phyloP scores from a whole-genome alignment of 495 filamentous ascomycete species.

The Penicillium samsonianum region DNA sequence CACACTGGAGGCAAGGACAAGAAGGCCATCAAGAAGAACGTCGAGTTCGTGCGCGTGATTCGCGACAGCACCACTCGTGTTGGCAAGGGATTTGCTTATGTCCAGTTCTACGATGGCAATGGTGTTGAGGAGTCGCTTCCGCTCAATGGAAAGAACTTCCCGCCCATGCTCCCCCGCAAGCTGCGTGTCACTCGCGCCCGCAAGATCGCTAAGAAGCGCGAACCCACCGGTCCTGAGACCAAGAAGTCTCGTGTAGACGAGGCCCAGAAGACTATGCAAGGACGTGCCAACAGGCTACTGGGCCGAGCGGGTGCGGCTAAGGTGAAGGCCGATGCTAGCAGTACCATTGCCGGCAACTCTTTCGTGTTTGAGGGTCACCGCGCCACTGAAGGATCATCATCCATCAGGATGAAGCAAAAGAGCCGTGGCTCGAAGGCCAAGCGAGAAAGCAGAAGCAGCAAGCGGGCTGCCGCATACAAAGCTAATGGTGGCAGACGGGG shows the following conservation, averaged over 20 bases:
- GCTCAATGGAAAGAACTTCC: conserved; percentile 86
- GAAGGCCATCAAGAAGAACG: conserved; percentile 59
- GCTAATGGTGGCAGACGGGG: conserved; percentile 53
- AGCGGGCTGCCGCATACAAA: conserved; percentile 68
- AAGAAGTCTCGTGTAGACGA: conserved; percentile 60
- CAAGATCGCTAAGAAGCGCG: conserved; percentile 67
- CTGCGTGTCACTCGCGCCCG: conserved; percentile 86
- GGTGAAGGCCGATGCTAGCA: conserved; percentile 49
- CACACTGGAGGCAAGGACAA: conserved; percentile 48
- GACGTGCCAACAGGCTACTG: conserved; percentile 79
- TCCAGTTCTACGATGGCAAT: conserved; percentile 90
- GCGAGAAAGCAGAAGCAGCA: conserved; percentile 50
- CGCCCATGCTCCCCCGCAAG: conserved; percentile 84
- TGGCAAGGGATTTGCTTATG: conserved; percentile 96
- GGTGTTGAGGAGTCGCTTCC: conserved; percentile 85
- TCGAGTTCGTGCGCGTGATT: conserved; percentile 93
- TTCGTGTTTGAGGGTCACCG: conserved; percentile 90
- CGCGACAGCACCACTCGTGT: conserved; percentile 87
- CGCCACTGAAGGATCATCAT: conserved; percentile 68
- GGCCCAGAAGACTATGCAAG: conserved; percentile 69
- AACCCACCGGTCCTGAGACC: conserved; percentile 37
- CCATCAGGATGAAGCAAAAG: conserved; percentile 58
- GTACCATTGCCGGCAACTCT: conserved; percentile 48
- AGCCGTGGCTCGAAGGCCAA: conserved; percentile 59
- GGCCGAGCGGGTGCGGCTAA: conserved; percentile 75